phyloP scores from a whole-genome alignment of 148 eudicot genomes.

The Nepenthes mirabilis region DNA sequence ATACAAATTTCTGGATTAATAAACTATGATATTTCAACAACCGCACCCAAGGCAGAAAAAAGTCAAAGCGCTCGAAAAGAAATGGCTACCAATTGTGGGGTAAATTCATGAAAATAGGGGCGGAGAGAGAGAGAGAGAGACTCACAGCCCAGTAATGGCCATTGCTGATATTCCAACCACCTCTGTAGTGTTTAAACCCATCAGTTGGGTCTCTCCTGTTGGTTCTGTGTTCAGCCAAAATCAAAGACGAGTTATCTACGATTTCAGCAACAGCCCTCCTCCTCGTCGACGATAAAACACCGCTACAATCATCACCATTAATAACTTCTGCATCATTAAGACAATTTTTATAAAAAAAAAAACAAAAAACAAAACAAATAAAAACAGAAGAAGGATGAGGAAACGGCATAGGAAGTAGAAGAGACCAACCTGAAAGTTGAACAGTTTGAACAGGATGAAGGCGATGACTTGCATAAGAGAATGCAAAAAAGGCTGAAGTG shows the following conservation, averaged over 20 bases:
- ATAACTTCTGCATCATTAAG: background rate
- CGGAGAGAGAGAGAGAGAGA: background rate
- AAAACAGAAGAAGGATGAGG: no score
- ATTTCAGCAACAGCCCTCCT: constrained; percentile 21
- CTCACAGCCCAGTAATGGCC: constrained; percentile 45
- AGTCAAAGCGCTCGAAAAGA: background rate
- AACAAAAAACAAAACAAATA: no score
- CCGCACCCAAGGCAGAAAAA: background rate
- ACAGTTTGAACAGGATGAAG: no score
- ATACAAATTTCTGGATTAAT: background rate
- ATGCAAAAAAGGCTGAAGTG: no score
- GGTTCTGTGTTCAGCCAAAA: constrained; percentile 43
- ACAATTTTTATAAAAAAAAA: background rate
- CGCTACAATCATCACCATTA: background rate
- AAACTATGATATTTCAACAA: background rate
- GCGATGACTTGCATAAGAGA: no score
- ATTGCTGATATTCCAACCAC: constrained; percentile 61
- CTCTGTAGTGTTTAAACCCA: constrained; percentile 26
- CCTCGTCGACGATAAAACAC: background rate
- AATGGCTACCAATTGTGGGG: background rate
- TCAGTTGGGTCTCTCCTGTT: constrained; percentile 40
- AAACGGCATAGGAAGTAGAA: no score
- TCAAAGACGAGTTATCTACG: constrained; percentile 9
- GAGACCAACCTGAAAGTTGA: no score
- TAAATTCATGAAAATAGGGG: background rate